Conservation (phyloP, 2,329 filamentous ascomycete genomes). For the Alternaria sp. region DNA sequence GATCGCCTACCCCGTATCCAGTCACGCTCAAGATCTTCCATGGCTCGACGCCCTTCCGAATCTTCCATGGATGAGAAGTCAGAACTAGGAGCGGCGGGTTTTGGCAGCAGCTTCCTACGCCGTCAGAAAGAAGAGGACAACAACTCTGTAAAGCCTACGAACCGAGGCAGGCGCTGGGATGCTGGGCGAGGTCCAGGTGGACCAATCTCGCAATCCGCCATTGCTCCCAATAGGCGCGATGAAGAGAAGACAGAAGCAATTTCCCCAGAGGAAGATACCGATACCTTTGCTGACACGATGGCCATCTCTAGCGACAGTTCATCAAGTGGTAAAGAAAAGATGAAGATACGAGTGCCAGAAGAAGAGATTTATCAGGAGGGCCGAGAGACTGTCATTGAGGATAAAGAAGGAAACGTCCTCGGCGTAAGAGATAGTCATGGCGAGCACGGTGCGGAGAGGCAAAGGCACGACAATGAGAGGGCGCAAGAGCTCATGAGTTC, state of each 20-base stretch:
- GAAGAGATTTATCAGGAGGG: conserved; percentile 85
- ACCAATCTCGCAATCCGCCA: conserved; percentile 88
- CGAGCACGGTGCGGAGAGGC: conserved; percentile 64
- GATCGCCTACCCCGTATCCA: conserved; percentile 83
- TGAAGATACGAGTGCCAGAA: conserved; percentile 35
- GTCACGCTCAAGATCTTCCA: conserved; percentile 80
- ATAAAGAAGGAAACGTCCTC: conserved; percentile 85
- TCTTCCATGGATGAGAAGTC: conserved; percentile 65
- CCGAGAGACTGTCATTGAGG: conserved; percentile 79
- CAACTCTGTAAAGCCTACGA: conserved; percentile 59
- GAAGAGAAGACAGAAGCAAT: conserved; percentile 45
- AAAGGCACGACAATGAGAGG: conserved; percentile 66
- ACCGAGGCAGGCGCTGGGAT: conserved; percentile 74
- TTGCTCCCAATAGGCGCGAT: conserved; percentile 68
- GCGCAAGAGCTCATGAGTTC: conserved; percentile 64
- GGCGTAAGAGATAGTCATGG: conserved; percentile 64
- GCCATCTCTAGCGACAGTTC: conserved; percentile 51
- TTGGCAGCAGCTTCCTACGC: conserved; percentile 80
- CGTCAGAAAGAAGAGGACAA: conserved; percentile 79
- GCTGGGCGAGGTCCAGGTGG: conserved; percentile 79
- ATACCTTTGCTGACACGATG: conserved; percentile 55
- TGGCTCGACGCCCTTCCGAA: conserved; percentile 69
- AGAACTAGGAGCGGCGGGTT: conserved; percentile 69
- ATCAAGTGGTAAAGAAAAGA: conserved; percentile 47
- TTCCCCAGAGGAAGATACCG: conserved; percentile 56